A percentile compares a stretch with the other conserved stretches of the same genome.
These are phyloP conservation scores for Aspergillus fumigatus DNA, from an alignment of 2,329 filamentous ascomycete genomes.

Conservation along the genomic window DNA sequence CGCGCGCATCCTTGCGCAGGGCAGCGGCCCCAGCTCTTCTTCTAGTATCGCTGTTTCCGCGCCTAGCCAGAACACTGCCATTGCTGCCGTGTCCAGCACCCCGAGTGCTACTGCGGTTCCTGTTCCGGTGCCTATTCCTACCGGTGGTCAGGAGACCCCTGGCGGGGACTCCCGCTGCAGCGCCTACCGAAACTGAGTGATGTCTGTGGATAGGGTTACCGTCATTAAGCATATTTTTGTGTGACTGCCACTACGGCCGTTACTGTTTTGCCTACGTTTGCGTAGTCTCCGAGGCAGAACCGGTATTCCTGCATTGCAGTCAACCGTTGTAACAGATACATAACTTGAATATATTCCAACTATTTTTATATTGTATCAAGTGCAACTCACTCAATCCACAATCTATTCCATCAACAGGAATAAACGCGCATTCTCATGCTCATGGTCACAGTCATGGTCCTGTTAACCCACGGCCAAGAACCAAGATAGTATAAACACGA, in stretches of 20 bases:
- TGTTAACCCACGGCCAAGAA: not conserved
- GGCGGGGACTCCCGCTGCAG: not conserved
- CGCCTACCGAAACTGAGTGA: not conserved
- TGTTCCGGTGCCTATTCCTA: not conserved
- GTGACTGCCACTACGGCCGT: not conserved
- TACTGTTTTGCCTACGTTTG: not conserved
- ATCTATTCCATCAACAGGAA: no score
- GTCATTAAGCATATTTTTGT: not conserved
- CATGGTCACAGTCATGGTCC: not conserved
- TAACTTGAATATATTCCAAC: no score
- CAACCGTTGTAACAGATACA: no score
- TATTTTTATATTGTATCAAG: no score
- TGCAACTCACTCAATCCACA: no score
- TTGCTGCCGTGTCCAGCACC: not conserved
- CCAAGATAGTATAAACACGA: no score
- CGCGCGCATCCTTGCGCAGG: slow-evolving; percentile 47
- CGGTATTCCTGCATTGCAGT: no score
- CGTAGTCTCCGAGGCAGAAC: no score
- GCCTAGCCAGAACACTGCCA: not conserved
- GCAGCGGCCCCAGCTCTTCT: not conserved
- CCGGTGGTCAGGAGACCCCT: not conserved
- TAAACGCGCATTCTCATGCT: no score
- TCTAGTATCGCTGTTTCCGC: not conserved
- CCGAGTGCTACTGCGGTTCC: not conserved
- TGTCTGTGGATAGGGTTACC: not conserved